Evolutionary conservation across 2,329 filamentous ascomycete species (phyloP).

Genomic region (Acrocalymma vagum): DNA sequence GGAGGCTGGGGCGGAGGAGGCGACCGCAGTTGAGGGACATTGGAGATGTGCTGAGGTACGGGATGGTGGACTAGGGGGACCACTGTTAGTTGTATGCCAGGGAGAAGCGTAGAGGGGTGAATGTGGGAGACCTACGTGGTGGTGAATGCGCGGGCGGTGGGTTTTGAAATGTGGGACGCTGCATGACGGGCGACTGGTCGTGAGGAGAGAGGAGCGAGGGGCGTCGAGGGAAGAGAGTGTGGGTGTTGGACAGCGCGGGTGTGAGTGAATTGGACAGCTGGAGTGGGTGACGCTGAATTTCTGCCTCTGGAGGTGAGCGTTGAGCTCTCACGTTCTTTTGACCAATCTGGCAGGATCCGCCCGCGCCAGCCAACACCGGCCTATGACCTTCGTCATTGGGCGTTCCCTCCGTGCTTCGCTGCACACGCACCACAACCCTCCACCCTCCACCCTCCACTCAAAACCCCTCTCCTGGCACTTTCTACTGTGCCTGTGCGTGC

Average conservation of each 20-base stretch:
- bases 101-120: not conserved
- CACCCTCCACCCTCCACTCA: constrained; percentile 9
- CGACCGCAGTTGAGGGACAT: constrained; percentile 94
- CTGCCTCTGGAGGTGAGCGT: no score
- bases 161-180: constrained; percentile 79
- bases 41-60: constrained; percentile 97
- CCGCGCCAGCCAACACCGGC: no score
- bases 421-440: constrained; percentile 4
- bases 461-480: constrained; percentile 6
- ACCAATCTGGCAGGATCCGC: constrained; percentile 31
- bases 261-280: constrained; percentile 9
- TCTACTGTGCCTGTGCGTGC: constrained; percentile 3
- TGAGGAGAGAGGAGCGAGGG: constrained; percentile 1
- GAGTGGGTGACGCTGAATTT: constrained; percentile 15
- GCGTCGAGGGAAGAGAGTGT: not conserved
- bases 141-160: constrained; percentile 80
- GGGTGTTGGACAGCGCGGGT: not conserved
- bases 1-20: constrained; percentile 81
- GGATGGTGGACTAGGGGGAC: constrained; percentile 73
- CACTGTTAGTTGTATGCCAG: not conserved
- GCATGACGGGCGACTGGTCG: constrained; percentile 67
- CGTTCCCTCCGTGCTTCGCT: constrained; percentile 16
- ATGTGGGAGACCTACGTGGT: constrained; percentile 72
- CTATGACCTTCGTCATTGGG: constrained; percentile 42
- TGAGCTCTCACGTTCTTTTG: constrained; percentile 16